A percentile compares a stretch with the other conserved stretches of the same genome.
These are phyloP conservation scores for Aspergillus pseudotamarii DNA, from an alignment of 2,329 filamentous ascomycete genomes.

Conservation along the genomic window DNA sequence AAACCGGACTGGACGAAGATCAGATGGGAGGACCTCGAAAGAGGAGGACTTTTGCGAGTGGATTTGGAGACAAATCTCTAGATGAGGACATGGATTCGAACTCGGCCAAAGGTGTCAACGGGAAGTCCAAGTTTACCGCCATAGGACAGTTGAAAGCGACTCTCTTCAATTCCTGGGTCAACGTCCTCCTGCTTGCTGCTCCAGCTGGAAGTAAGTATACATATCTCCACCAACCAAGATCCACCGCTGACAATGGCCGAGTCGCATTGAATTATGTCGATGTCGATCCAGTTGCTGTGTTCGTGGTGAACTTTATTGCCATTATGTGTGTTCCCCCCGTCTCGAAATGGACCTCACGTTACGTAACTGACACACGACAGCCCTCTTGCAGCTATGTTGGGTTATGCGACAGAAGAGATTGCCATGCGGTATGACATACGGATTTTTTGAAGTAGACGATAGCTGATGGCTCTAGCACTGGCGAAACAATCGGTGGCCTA, in stretches of 20 bases:
- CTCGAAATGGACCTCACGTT: neutral
- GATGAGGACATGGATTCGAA: constrained; percentile 17
- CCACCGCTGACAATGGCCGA: constrained; percentile 23
- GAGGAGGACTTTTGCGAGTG: constrained; percentile 27
- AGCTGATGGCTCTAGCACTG: constrained; percentile 51
- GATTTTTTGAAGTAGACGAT: neutral
- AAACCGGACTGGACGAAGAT: constrained; percentile 18
- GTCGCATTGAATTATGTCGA: constrained; percentile 69
- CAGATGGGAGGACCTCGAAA: constrained; percentile 26
- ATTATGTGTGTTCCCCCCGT: constrained; percentile 60
- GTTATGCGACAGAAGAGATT: constrained; percentile 88
- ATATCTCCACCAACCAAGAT: neutral
- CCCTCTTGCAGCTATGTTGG: constrained; percentile 81
- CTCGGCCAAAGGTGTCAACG: constrained; percentile 17
- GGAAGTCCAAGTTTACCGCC: constrained; percentile 40
- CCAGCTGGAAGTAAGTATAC: constrained; percentile 65
- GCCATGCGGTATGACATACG: constrained; percentile 55
- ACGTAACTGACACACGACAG: constrained; percentile 19
- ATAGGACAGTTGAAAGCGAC: constrained; percentile 61
- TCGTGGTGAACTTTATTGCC: constrained; percentile 90
- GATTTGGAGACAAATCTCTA: constrained; percentile 16
- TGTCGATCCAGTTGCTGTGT: constrained; percentile 66
- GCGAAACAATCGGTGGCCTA: constrained; percentile 84
- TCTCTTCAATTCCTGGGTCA: constrained; percentile 82
- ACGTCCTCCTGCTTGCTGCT: constrained; percentile 75